phyloP scores from a whole-genome alignment of 2,329 filamentous ascomycete species.

The Zalaria obscura region DNA sequence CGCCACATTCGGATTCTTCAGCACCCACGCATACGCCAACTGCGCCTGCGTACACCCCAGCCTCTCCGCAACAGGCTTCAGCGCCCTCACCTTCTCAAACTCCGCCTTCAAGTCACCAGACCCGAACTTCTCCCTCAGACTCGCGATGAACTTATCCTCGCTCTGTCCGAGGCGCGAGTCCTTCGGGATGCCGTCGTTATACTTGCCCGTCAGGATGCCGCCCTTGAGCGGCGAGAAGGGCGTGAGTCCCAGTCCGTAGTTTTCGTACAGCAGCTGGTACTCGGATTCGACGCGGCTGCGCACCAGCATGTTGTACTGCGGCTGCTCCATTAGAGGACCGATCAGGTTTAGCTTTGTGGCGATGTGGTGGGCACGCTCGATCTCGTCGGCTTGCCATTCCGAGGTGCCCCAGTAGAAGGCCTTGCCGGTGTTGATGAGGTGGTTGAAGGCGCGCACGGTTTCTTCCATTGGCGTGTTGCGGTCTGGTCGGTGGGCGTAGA shows the following conservation, averaged over 20 bases:
- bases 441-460: constrained; percentile 55
- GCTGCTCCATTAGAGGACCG: constrained; percentile 53
- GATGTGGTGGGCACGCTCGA: constrained; percentile 46
- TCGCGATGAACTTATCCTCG: constrained; percentile 42
- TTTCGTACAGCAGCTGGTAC: constrained; percentile 45
- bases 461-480: constrained; percentile 56
- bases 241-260: constrained; percentile 47
- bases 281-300: constrained; percentile 51
- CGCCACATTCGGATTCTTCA: constrained; percentile 18
- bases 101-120: constrained; percentile 6
- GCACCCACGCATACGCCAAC: constrained; percentile 21
- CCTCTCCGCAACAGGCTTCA: constrained; percentile 45
- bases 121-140: constrained; percentile 41
- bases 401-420: constrained; percentile 60
- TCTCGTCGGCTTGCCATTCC: constrained; percentile 53
- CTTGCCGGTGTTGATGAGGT: constrained; percentile 53
- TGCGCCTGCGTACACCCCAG: constrained; percentile 42
- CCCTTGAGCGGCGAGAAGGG: constrained; percentile 47
- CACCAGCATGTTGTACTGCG: constrained; percentile 49
- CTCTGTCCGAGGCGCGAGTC: constrained; percentile 44
- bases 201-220: constrained; percentile 53
- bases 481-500: constrained; percentile 57
- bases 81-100: constrained; percentile 34
- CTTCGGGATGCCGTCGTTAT: constrained; percentile 47
- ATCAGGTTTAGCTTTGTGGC: constrained; percentile 47